Percentiles rank a stretch among this genome's conserved stretches.
Conservation (phyloP, 805 yeast genomes). For the Wickerhamomyces bisporus region DNA sequence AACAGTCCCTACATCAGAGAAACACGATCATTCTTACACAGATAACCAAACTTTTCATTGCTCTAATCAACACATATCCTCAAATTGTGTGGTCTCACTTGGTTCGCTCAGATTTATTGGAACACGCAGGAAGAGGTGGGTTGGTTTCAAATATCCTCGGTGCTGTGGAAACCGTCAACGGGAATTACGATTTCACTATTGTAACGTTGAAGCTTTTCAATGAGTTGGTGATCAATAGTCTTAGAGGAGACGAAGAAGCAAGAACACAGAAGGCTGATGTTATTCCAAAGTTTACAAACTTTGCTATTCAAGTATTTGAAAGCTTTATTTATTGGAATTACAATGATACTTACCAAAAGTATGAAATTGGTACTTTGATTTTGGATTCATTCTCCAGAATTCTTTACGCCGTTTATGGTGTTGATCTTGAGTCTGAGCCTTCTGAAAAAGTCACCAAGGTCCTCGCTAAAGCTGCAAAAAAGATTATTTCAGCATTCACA, state of each 20-base stretch:
- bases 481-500: slow-evolving; percentile 53
- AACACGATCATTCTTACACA: slow-evolving; percentile 39
- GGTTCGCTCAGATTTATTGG: slow-evolving; percentile 59
- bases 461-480: slow-evolving; percentile 44
- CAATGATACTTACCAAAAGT: slow-evolving; percentile 47
- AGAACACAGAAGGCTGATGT: slow-evolving; percentile 44
- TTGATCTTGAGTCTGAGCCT: slow-evolving; percentile 36
- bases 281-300: slow-evolving; percentile 47
- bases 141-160: slow-evolving; percentile 57
- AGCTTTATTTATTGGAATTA: slow-evolving; percentile 70
- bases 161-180: slow-evolving; percentile 64
- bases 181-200: slow-evolving; percentile 61
- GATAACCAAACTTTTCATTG: slow-evolving; percentile 45
- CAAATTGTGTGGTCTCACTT: slow-evolving; percentile 77
- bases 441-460: slow-evolving; percentile 41
- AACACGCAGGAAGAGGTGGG: slow-evolving; percentile 61
- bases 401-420: slow-evolving; percentile 48
- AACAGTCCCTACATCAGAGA: slow-evolving; percentile 57
- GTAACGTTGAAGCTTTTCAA: slow-evolving; percentile 52
- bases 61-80: slow-evolving; percentile 45
- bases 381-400: slow-evolving; percentile 52
- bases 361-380: slow-evolving; percentile 53
- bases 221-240: slow-evolving; percentile 46
- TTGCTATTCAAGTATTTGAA: slow-evolving; percentile 67
- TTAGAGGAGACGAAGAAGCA: slow-evolving; percentile 33